Percentiles rank a stretch among this genome's conserved stretches.
phyloP scores from a whole-genome alignment of 2,329 filamentous ascomycete genomes.

The Ophiobolus disseminans region DNA sequence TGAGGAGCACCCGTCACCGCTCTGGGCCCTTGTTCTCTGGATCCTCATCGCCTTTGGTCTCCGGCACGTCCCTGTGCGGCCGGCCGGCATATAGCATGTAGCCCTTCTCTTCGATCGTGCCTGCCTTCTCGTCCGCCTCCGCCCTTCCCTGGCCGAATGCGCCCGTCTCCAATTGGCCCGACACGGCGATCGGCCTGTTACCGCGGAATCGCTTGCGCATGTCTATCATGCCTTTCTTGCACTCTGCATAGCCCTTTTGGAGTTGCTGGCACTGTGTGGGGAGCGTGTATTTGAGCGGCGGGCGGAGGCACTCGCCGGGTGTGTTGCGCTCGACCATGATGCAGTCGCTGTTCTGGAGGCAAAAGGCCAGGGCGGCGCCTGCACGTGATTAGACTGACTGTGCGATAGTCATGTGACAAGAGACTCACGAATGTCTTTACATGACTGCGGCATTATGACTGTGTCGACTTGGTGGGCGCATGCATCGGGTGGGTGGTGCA shows the following conservation, averaged over 20 bases:
- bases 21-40: slow-evolving; percentile 29
- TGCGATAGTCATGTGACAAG: not conserved
- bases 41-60: slow-evolving; percentile 39
- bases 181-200: slow-evolving; percentile 76
- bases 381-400: slow-evolving; percentile 12
- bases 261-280: slow-evolving; percentile 91
- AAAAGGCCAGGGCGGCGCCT: slow-evolving; percentile 92
- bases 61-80: slow-evolving; percentile 37
- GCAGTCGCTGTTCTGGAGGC: slow-evolving; percentile 95
- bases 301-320: slow-evolving; percentile 85
- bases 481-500: slow-evolving; percentile 6
- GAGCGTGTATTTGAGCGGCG: slow-evolving; percentile 80
- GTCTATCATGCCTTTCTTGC: slow-evolving; percentile 94
- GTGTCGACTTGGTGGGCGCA: not conserved
- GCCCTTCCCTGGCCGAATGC: slow-evolving; percentile 38
- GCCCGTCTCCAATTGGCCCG: slow-evolving; percentile 43
- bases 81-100: slow-evolving; percentile 49
- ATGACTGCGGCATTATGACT: slow-evolving; percentile 83
- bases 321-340: slow-evolving; percentile 90
- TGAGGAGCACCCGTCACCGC: slow-evolving; percentile 11
- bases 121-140: slow-evolving; percentile 40
- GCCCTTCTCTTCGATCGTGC: slow-evolving; percentile 48
- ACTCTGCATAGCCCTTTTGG: slow-evolving; percentile 88
- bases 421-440: slow-evolving; percentile 89
- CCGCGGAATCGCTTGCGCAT: slow-evolving; percentile 99